phyloP scores from a whole-genome alignment of 2,329 filamentous ascomycete genomes.

The Aciculosporium take region DNA sequence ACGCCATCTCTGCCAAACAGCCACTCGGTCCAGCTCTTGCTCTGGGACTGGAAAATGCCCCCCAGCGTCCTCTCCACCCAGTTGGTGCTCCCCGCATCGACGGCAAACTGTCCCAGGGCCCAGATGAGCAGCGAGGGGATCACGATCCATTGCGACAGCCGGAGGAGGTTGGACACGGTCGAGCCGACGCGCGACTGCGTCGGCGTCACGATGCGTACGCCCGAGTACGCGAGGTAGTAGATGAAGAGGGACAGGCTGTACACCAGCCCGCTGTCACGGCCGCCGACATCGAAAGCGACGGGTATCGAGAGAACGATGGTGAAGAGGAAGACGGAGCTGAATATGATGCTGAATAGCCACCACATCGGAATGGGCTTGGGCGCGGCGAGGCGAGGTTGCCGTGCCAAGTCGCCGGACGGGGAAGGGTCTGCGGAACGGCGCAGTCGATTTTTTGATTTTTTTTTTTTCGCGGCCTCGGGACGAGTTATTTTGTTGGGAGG shows the following conservation, averaged over 20 bases:
- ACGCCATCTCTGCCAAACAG: conserved; percentile 77
- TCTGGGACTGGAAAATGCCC: conserved; percentile 45
- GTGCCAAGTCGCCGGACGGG: conserved; percentile 5
- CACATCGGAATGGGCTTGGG: conserved; percentile 50
- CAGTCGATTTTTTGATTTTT: not conserved
- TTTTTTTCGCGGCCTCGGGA: not conserved
- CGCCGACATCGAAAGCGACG: conserved; percentile 94
- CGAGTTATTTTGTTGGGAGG: not conserved
- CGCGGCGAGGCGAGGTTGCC: conserved; percentile 13
- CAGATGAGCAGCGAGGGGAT: conserved; percentile 82
- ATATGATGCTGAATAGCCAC: conserved; percentile 64
- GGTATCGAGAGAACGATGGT: conserved; percentile 92
- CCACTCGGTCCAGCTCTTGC: conserved; percentile 65
- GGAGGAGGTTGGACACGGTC: conserved; percentile 53
- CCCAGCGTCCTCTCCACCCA: conserved; percentile 75
- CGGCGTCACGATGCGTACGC: conserved; percentile 68
- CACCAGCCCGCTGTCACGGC: conserved; percentile 81
- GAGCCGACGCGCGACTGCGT: conserved; percentile 61
- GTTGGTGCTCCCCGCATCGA: conserved; percentile 62
- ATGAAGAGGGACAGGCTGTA: conserved; percentile 80
- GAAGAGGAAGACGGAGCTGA: conserved; percentile 73
- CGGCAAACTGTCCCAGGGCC: conserved; percentile 88
- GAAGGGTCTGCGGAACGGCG: not conserved
- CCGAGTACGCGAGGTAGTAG: conserved; percentile 84
- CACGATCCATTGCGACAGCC: conserved; percentile 71